These are phyloP conservation scores for Rhazya stricta DNA, from an alignment of 257 asterid genomes.

Conservation along the genomic window DNA sequence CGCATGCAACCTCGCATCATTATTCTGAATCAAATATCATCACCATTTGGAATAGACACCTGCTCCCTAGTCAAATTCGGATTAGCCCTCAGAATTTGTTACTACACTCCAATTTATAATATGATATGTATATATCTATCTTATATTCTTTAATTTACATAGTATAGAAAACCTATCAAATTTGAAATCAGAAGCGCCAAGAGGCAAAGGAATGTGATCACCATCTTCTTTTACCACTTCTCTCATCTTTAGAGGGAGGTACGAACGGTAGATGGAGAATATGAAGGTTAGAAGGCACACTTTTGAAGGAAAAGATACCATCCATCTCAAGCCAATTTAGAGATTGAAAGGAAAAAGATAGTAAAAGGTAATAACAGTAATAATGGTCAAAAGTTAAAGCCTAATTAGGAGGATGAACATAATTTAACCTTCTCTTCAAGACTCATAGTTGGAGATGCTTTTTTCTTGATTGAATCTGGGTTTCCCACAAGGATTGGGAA, in stretches of 20 bases:
- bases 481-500: background rate
- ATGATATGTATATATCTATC: too few relatives aligned
- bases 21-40: background rate
- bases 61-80: too few relatives aligned
- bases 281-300: background rate
- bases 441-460: background rate
- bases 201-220: slow-evolving; percentile 1
- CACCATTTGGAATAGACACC: background rate
- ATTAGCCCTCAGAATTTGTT: too few relatives aligned
- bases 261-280: background rate
- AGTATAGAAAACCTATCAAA: too few relatives aligned
- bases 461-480: background rate
- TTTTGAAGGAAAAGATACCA: background rate
- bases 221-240: background rate
- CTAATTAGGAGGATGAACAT: background rate
- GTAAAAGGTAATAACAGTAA: background rate
- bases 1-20: slow-evolving; percentile 2
- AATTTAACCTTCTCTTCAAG: background rate
- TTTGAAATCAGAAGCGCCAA: background rate
- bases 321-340: background rate
- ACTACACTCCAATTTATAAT: too few relatives aligned
- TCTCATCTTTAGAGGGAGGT: background rate
- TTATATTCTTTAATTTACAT: too few relatives aligned
- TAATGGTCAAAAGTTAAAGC: slow-evolving; percentile 7
- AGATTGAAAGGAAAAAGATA: background rate